These are phyloP conservation scores for Apophysomyces trapeziformis DNA, from an alignment of 371 early-diverging fungal species.

Conservation along the genomic window DNA sequence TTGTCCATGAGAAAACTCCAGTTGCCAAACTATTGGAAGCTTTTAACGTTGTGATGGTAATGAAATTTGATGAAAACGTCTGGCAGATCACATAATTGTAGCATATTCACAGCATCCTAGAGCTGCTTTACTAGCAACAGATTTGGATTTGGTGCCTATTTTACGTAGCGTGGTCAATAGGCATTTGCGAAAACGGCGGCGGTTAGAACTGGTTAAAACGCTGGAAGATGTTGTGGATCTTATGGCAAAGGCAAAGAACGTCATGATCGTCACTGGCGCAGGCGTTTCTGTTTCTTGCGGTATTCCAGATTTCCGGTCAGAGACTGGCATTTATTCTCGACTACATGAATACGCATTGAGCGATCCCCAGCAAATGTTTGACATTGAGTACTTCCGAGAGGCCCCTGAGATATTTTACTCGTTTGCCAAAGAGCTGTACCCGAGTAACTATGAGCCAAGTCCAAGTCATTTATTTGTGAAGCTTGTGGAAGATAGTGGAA, in stretches of 20 bases:
- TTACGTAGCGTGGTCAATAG: slow-evolving; percentile 56
- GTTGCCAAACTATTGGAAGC: slow-evolving; percentile 61
- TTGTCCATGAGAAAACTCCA: slow-evolving; percentile 46
- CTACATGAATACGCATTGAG: slow-evolving; percentile 75
- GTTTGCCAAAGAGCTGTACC: slow-evolving; percentile 91
- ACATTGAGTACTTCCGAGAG: slow-evolving; percentile 83
- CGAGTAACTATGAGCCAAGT: slow-evolving; percentile 90
- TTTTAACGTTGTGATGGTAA: slow-evolving; percentile 51
- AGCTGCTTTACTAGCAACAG: slow-evolving; percentile 37
- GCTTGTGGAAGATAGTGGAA: slow-evolving; percentile 79
- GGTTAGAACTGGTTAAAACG: slow-evolving; percentile 64
- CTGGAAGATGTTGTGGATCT: slow-evolving; percentile 77
- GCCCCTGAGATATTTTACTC: slow-evolving; percentile 92
- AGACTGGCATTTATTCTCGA: slow-evolving; percentile 94
- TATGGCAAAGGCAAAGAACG: slow-evolving; percentile 67
- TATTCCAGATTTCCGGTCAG: slow-evolving; percentile 98
- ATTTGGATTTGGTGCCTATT: slow-evolving; percentile 54
- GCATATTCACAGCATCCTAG: slow-evolving; percentile 37
- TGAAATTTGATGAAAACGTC: slow-evolving; percentile 4
- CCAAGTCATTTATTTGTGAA: slow-evolving; percentile 93
- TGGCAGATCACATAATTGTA: slow-evolving; percentile 1
- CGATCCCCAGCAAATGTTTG: slow-evolving; percentile 93
- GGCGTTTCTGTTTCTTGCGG: slow-evolving; percentile 96
- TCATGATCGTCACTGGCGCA: slow-evolving; percentile 94
- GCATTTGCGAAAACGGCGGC: slow-evolving; percentile 61